Base-by-base conservation (phyloP, 1,284 basidiomycete species). In the Ustanciosporium gigantosporum region DNA sequence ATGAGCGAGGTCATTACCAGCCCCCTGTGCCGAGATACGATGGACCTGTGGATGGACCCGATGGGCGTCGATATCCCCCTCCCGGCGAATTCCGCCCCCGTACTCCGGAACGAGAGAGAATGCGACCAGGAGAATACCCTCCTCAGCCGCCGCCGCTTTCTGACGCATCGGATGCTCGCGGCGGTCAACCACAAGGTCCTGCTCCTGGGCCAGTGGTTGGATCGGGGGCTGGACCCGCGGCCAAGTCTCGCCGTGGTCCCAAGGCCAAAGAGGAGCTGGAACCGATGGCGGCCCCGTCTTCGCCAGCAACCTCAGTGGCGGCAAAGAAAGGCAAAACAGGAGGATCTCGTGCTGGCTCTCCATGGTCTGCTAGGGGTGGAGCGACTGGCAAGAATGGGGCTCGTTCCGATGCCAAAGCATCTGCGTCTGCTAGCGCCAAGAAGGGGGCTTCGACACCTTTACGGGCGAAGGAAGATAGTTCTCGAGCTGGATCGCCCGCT, bases 241-340 rank as follows among this genome's bases (percentile, higher is more conserved):
- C 31, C 42, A 66, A 60, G 34, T 35, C 55, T 16, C 49, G 56
- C 20, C 55, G 61, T 24, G 61, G 51, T 20, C 47, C 51, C 41
- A 59, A 56, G 37, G 25, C 36, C 20, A 66, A 56, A 36, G 61
- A 66, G 15, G 61, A 66, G 41, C 31, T 56, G 25, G 61, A 66
- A 25, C 19, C 45, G 11, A 41, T 41, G 13, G 47, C 40, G 6
- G 51, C 46, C 11, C 60, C 60, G 17, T 43, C 50, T 11, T 66
- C 61, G 27, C 61, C 61, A 6, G 61, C 51, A 20, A 44, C 56
- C 6, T 66, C 61, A 36, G 51, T 56, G 16, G 52, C 60, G 2
- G 53, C 47, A 32, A 66, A 52, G 38, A 66, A 56, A 41, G 47
- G 47, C 41, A 59, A 60, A 35, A 24, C 49, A n/a, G 41, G 41